A percentile compares a stretch with the other conserved stretches of the same genome.
Evolutionary conservation across 2,329 filamentous ascomycete genomes (phyloP).

Genomic region (Fusarium sp.): DNA sequence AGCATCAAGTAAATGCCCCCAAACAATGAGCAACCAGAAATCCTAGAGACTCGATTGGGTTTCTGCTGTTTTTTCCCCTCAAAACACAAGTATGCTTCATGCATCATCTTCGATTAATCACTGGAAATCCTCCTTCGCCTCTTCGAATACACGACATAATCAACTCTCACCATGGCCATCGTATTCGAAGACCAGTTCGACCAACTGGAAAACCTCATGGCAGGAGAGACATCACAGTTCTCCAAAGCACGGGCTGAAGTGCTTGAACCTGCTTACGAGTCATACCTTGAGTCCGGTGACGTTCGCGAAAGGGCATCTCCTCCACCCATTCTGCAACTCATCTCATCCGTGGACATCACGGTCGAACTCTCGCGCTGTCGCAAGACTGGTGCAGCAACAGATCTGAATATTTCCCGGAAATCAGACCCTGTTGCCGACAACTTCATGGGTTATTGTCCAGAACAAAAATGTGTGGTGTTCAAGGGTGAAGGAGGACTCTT

Average conservation of each 20-base stretch:
- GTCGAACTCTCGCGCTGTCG: slow-evolving; percentile 18
- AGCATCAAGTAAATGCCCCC: background rate
- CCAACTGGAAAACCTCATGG: background rate
- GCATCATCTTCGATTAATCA: too few species aligned
- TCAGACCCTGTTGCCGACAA: slow-evolving; percentile 37
- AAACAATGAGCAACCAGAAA: background rate
- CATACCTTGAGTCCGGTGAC: slow-evolving; percentile 27
- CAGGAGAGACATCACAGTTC: background rate
- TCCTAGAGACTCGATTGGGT: background rate
- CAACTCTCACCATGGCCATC: slow-evolving; percentile 13
- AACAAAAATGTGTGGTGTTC: slow-evolving; percentile 41
- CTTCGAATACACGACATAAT: background rate
- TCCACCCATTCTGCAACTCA: slow-evolving; percentile 25
- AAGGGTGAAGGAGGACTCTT: slow-evolving; percentile 40
- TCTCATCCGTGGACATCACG: slow-evolving; percentile 28
- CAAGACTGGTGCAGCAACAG: slow-evolving; percentile 11
- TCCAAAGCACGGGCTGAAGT: background rate
- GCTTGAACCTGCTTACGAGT: slow-evolving; percentile 30
- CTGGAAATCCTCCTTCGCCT: background rate
- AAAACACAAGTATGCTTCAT: background rate
- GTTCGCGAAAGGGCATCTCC: background rate
- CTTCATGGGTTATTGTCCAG: slow-evolving; percentile 41
- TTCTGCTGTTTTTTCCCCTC: background rate
- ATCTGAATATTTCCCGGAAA: slow-evolving; percentile 25
- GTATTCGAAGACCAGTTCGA: slow-evolving; percentile 11